Evolutionary conservation across 768 basidiomycete genomes (phyloP).

Genomic region (Tulasnella sp.): DNA sequence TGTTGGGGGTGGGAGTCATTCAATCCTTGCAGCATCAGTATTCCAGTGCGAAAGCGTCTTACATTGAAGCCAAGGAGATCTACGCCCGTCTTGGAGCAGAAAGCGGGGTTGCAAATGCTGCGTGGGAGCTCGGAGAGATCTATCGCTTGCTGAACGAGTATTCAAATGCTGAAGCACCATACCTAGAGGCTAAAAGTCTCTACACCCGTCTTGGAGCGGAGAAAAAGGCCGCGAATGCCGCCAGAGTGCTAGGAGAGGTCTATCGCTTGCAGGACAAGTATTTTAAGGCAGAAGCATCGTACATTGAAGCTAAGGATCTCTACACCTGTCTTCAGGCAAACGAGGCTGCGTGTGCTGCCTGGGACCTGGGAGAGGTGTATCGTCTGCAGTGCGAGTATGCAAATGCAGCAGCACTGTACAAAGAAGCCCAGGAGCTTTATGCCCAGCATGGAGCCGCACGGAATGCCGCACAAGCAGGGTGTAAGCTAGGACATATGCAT

Average conservation of each 20-base stretch:
- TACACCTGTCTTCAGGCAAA: not conserved
- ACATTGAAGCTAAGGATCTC: not conserved
- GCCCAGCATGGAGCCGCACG: no score
- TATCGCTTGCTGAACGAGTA: not conserved
- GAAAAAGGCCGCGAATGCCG: not conserved
- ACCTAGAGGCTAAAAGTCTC: not conserved
- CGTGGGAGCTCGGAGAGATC: not conserved
- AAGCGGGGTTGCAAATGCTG: not conserved
- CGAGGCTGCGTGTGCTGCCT: not conserved
- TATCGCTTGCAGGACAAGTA: not conserved
- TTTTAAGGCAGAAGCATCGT: not conserved
- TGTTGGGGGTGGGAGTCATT: not conserved
- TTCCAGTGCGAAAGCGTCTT: not conserved
- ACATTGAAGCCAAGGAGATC: not conserved
- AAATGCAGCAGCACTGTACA: not conserved
- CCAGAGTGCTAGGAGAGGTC: not conserved
- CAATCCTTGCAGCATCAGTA: not conserved
- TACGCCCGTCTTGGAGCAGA: not conserved
- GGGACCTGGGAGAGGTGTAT: not conserved
- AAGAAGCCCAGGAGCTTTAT: not conserved
- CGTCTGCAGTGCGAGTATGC: not conserved
- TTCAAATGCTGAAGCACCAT: not conserved
- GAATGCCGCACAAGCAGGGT: not conserved
- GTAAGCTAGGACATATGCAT: not conserved
- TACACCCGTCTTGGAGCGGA: not conserved